Evolutionary conservation across 1,284 basidiomycete species (phyloP).

Genomic region (Rhodotorula sp.): DNA sequence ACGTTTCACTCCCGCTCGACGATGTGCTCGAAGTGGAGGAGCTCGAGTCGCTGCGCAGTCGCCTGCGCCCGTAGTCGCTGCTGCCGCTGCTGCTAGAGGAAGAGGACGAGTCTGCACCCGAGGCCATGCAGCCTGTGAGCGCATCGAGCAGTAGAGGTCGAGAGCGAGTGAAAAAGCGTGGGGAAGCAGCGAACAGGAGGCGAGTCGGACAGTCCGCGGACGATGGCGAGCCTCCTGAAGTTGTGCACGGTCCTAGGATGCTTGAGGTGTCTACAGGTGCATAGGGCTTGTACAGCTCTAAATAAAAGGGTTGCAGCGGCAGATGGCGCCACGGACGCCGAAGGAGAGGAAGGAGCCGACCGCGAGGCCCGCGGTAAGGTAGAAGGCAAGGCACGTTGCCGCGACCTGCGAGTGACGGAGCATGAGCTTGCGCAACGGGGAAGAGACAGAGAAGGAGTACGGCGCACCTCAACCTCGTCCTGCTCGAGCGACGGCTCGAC

Average conservation of each 20-base stretch:
- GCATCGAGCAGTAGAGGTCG: not conserved
- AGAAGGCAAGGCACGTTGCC: constrained; percentile 44
- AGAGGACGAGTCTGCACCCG: not conserved
- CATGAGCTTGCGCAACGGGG: too few species aligned
- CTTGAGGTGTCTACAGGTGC: not conserved
- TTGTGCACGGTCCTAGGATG: not conserved
- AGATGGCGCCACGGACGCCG: constrained; percentile 36
- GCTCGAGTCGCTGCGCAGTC: not conserved
- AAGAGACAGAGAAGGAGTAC: too few species aligned
- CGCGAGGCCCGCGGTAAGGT: constrained; percentile 41
- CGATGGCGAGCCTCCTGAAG: not conserved
- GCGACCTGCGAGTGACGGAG: constrained; percentile 28
- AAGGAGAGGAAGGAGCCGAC: constrained; percentile 42
- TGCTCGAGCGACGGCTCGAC: constrained; percentile 43
- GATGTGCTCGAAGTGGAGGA: not conserved
- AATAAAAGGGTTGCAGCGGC: constrained; percentile 35
- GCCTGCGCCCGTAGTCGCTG: not conserved
- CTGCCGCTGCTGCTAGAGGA: not conserved
- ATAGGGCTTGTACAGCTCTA: not conserved
- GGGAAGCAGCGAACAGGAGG: not conserved
- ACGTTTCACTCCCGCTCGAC: not conserved
- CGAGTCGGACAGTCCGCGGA: not conserved
- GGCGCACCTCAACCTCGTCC: constrained; percentile 45
- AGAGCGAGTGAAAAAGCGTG: not conserved
- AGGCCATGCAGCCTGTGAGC: not conserved